Evolutionary conservation across 805 yeast species (phyloP), one percentile per base, ranked within the genome.

Genomic region (Metschnikowia vanudenii): DNA sequence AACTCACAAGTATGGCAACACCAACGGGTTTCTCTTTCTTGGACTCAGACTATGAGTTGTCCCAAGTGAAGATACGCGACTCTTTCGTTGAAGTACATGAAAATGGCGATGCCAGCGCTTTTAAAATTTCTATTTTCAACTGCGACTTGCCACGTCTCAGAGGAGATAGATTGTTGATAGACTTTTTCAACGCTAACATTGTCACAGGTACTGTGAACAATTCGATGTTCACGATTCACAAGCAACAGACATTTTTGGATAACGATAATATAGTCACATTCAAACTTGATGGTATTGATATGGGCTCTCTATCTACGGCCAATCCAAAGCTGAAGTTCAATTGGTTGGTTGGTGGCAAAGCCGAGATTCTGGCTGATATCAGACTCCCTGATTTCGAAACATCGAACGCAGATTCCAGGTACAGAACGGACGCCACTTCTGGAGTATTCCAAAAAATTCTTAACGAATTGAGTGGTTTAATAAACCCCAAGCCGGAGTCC

Each of bases 151-250:
- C 85, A 8, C 76, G 73, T 50, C 60, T 87, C 33, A 68, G 88
- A 36, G 74, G 81, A 8, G 73, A 76, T 44, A 76, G 85, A 72
- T 55, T 82, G 24, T 64, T 84, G 36, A 67, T 82, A 46, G 94
- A 87, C 61, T 74, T 86, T 44, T 76, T 86, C 65, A 82, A 81
- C 59, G 88, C 90, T 12, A 74, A 75, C 46, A 81, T 83, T 40
- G 81, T 84, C 28, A 81, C 86, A 13, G 95, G 95, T 0, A 80
- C 91, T 0, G 71, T 86, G 12, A 84, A 85, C 57, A 84, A 84
- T 44, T 80, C 94, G 1, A 70, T 87, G 63, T 85, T 86, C 65
- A 84, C 90, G 0, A 74, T 87, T 18, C 94, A 86, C 56, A 85
- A 85, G 59, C 78, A 86, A 55, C 92, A 85, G 58, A 75, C 77